phyloP scores from a whole-genome alignment of 169 alveolate genomes.

The Babesia bovis region DNA sequence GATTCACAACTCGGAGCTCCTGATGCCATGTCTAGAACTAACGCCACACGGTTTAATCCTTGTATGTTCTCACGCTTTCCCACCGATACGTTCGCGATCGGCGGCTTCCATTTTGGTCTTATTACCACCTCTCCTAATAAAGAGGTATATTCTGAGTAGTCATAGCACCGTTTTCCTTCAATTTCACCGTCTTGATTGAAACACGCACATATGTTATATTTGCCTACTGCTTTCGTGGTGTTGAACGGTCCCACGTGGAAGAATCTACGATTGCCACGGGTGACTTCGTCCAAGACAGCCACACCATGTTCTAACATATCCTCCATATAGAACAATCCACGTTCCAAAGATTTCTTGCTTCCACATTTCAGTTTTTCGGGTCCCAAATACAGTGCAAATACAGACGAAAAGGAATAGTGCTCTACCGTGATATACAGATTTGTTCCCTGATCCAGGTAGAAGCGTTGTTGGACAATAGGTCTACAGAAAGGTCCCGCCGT shows the following conservation, averaged over 20 bases:
- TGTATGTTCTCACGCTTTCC: not conserved
- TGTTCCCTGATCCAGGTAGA: not conserved
- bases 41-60: not conserved
- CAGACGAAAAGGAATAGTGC: slow-evolving; percentile 24
- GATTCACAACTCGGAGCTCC: not conserved
- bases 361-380: slow-evolving; percentile 16
- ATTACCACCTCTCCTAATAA: slow-evolving; percentile 39
- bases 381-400: slow-evolving; percentile 28
- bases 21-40: not conserved
- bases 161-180: slow-evolving; percentile 24
- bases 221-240: not conserved
- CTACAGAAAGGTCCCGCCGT: slow-evolving; percentile 3
- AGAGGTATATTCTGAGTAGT: slow-evolving; percentile 1
- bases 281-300: slow-evolving; percentile 22
- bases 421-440: slow-evolving; percentile 19
- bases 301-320: not conserved
- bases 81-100: not conserved
- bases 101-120: not conserved
- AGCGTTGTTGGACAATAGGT: slow-evolving; percentile 29
- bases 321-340: not conserved
- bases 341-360: not conserved
- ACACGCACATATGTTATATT: slow-evolving; percentile 41
- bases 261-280: slow-evolving; percentile 1
- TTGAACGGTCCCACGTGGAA: slow-evolving; percentile 37
- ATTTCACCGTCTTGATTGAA: slow-evolving; percentile 2